These are phyloP conservation scores for Physaria fendleri DNA, from an alignment of 345 rosid species.

Conservation along the genomic window DNA sequence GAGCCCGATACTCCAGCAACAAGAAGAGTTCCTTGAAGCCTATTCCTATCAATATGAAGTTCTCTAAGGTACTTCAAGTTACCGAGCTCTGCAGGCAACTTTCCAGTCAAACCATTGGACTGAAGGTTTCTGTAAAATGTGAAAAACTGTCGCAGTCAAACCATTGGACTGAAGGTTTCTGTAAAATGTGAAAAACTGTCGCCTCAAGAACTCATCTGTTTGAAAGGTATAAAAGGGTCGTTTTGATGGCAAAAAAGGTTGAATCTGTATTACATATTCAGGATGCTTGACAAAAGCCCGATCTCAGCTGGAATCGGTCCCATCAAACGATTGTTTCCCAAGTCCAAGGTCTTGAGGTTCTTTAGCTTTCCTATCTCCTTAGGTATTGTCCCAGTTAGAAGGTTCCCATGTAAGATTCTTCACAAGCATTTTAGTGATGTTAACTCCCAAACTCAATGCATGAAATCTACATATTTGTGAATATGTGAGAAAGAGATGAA, in stretches of 20 bases:
- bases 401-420: constrained; percentile 70
- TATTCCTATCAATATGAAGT: constrained; percentile 81
- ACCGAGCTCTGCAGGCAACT: constrained; percentile 69
- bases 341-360: constrained; percentile 69
- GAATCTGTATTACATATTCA: constrained; percentile 44
- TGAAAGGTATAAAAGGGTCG: background rate
- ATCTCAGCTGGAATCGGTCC: constrained; percentile 87
- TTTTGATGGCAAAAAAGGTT: background rate
- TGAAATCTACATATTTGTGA: too few species aligned
- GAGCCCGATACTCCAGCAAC: constrained; percentile 32
- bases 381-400: constrained; percentile 69
- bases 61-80: constrained; percentile 67
- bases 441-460: constrained; percentile 16
- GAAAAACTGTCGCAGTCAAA: too few species aligned
- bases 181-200: too few species aligned
- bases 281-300: constrained; percentile 52
- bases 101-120: constrained; percentile 87
- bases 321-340: constrained; percentile 73
- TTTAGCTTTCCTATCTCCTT: constrained; percentile 81
- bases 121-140: constrained; percentile 69
- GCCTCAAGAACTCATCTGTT: background rate
- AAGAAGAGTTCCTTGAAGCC: constrained; percentile 78
- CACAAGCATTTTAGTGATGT: constrained; percentile 24
- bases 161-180: too few species aligned
- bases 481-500: too few species aligned